Evolutionary conservation across 2,329 filamentous ascomycete genomes (phyloP), one percentile per base, ranked within the genome.

Genomic region (Phialemoniopsis sp.): DNA sequence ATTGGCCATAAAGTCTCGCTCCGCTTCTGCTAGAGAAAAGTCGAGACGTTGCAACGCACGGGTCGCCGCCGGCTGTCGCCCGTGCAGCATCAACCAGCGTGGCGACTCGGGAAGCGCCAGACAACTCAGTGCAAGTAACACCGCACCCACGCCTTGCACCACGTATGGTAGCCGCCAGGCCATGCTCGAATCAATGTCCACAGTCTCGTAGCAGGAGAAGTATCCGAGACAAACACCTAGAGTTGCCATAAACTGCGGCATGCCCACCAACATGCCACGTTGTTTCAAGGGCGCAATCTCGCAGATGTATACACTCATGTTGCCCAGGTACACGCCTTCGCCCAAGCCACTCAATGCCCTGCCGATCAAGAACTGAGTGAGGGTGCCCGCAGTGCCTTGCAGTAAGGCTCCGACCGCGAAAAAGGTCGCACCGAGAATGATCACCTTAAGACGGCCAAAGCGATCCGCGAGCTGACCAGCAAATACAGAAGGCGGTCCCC

Each of bases 151-250:
- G 1, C 67, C 60, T 44, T 73, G 65, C 1, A 81, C 49, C 1
- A 74, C 57, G 39, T 73, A 80, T 0, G 79, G 78, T 0, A 74
- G 53, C 3, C 77, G 63, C 78, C 78, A 82, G 2, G 76, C 68
- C 14, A 75, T 52, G 3, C 67, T 69, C 3, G 65, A 69, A 2
- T 7, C 19, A 8, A 79, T 61, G 2, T 57, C 49, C 0, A 70
- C 62, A 16, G 67, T 73, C 8, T 73, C 76, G 46, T 82, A 82
- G 53, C 76, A 80, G 9, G 66, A 69, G 47, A 84, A 83, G 46
- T 78, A 82, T 0, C 79, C 80, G 0, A 64, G 34, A 9, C 70
- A 70, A 3, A 82, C 54, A 0, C 73, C 78, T 2, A 69, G 36
- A 0, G 68, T 70, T 4, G 66, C 66, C 33, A 76, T 51, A 36